phyloP scores from a whole-genome alignment of 129 eudicot genomes.

The Artemisia tridentata region DNA sequence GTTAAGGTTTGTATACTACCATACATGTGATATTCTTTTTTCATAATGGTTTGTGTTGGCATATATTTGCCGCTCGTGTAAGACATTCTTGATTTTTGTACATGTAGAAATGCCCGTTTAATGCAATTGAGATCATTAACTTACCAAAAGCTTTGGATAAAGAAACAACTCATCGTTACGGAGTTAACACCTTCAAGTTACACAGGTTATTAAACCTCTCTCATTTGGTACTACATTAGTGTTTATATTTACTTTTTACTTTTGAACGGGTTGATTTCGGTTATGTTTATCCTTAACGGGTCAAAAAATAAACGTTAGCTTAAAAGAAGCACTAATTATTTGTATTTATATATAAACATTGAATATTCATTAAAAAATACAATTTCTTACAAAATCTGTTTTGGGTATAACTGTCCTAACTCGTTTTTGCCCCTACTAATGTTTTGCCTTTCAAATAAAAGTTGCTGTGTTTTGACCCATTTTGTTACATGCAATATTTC shows the following conservation, averaged over 20 bases:
- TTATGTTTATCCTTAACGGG: too few relatives aligned
- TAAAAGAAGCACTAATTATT: background rate
- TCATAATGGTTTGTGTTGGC: too few relatives aligned
- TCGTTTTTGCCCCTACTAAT: background rate
- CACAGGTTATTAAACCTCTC: background rate
- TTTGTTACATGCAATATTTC: background rate
- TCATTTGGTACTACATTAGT: background rate
- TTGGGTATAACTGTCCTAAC: background rate
- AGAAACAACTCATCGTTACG: background rate
- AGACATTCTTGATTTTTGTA: too few relatives aligned
- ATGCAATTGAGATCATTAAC: background rate
- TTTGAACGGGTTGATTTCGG: too few relatives aligned
- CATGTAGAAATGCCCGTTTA: background rate
- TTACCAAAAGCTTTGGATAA: background rate
- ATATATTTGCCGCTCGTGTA: too few relatives aligned
- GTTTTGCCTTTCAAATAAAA: background rate
- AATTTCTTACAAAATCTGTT: background rate
- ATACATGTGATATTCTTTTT: too few relatives aligned
- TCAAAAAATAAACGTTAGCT: background rate
- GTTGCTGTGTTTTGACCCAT: background rate
- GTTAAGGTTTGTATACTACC: slow-evolving; percentile 59
- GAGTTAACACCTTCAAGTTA: background rate
- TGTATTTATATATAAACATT: background rate
- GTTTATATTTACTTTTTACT: background rate
- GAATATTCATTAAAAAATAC: background rate